Evolutionary conservation across 257 asterid genomes (phyloP).

Genomic region (Penstemon barbatus): DNA sequence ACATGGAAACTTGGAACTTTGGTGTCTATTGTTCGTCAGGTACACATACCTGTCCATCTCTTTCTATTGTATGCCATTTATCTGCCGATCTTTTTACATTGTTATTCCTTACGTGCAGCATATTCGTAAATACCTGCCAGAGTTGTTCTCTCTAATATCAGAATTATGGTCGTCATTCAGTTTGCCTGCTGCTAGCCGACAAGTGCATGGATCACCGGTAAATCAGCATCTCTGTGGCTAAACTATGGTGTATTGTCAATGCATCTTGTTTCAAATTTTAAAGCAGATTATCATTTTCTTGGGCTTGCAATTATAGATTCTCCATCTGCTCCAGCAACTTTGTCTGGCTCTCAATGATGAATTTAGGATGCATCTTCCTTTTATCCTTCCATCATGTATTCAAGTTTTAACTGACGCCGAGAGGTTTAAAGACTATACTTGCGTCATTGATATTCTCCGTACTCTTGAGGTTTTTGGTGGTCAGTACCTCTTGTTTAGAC

Average conservation of each 20-base stretch:
- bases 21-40: conserved; percentile 98
- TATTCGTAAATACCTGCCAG: conserved; percentile 88
- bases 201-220: conserved; percentile 89
- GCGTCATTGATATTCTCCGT: conserved; percentile 78
- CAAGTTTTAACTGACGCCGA: conserved; percentile 98
- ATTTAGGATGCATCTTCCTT: conserved; percentile 85
- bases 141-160: conserved; percentile 76
- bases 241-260: conserved; percentile 20
- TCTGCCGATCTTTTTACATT: conserved; percentile 28
- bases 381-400: conserved; percentile 87
- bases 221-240: conserved; percentile 21
- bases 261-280: conserved; percentile 3
- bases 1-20: conserved; percentile 97
- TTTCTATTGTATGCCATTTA: conserved; percentile 11
- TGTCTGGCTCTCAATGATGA: conserved; percentile 98
- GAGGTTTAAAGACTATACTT: conserved; percentile 82
- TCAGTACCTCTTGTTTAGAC: conserved; percentile 43
- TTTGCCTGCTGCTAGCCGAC: conserved; percentile 76
- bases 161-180: conserved; percentile 92
- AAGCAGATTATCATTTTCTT: conserved; percentile 23
- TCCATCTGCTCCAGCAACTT: conserved; percentile 98
- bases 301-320: conserved; percentile 54
- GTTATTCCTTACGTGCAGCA: conserved; percentile 68
- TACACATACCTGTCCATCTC: conserved; percentile 32
- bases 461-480: conserved; percentile 98